Conservation (phyloP, 2,329 filamentous ascomycete species). For the Colletotrichum zoysiae region DNA sequence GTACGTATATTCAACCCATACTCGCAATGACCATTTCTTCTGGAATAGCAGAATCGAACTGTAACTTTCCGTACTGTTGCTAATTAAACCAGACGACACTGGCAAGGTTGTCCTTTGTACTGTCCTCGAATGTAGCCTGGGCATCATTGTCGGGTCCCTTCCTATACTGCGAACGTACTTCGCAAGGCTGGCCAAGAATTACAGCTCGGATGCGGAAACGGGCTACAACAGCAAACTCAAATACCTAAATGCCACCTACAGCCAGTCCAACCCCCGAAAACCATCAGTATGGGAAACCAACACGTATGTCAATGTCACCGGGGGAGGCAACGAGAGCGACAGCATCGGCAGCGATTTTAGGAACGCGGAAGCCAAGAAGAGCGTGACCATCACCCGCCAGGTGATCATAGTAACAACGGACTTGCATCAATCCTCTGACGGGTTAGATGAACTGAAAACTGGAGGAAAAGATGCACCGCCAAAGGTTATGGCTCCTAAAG, state of each 20-base stretch:
- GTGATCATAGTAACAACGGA: background rate
- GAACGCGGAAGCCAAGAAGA: background rate
- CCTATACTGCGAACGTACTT: slow-evolving; percentile 45
- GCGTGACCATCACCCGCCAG: background rate
- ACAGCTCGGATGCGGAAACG: background rate
- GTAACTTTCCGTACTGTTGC: background rate
- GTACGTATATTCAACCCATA: background rate
- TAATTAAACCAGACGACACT: background rate
- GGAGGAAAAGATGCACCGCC: background rate
- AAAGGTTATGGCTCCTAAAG: background rate
- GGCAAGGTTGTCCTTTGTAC: slow-evolving; percentile 45
- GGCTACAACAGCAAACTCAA: background rate
- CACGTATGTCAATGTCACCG: background rate
- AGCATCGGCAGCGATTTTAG: background rate
- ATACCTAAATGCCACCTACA: background rate
- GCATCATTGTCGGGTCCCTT: slow-evolving; percentile 46
- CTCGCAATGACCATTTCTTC: too few relatives aligned
- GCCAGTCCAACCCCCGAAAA: background rate
- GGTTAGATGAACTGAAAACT: background rate
- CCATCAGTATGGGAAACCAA: too few relatives aligned
- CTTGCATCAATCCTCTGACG: background rate
- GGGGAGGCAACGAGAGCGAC: background rate
- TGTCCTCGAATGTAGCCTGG: slow-evolving; percentile 45
- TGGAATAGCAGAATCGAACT: background rate
- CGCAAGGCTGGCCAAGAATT: slow-evolving; percentile 10